A percentile compares a stretch with the other conserved stretches of the same genome.
Evolutionary conservation across 2,329 filamentous ascomycete genomes (phyloP).

Genomic region (Pseudogymnoascus sp.): DNA sequence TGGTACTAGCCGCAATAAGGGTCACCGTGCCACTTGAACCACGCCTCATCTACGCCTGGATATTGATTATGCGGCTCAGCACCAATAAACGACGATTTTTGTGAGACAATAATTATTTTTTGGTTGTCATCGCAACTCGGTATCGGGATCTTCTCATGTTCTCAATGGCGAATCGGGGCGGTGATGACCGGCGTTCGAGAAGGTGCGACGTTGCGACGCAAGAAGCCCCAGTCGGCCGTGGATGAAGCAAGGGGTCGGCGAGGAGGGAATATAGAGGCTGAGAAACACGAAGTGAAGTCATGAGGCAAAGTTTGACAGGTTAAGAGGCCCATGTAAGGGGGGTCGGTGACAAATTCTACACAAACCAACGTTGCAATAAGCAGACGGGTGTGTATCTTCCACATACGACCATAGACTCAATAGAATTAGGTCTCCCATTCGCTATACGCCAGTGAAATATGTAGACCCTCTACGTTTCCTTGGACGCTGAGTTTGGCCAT

Average conservation of each 20-base stretch:
- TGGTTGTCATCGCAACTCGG: not conserved
- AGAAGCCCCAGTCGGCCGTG: not conserved
- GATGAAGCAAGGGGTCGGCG: not conserved
- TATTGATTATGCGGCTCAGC: not conserved
- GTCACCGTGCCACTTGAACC: not conserved
- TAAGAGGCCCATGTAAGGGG: not conserved
- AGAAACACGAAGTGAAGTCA: not conserved
- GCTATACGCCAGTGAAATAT: not conserved
- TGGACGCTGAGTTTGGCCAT: not conserved
- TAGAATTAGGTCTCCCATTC: not conserved
- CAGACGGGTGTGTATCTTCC: not conserved
- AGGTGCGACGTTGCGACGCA: not conserved
- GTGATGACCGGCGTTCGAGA: not conserved
- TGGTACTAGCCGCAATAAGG: constrained; percentile 8
- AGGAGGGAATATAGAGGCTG: not conserved
- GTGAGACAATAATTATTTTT: not conserved
- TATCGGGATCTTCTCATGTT: not conserved
- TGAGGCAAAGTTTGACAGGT: not conserved
- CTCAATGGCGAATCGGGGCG: not conserved
- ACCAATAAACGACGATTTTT: not conserved
- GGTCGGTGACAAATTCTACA: not conserved
- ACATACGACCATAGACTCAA: not conserved
- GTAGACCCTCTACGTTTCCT: not conserved
- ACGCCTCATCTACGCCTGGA: not conserved
- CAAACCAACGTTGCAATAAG: not conserved